A percentile compares a stretch with the other conserved stretches of the same genome.
Evolutionary conservation across 78 protist species (phyloP).

Genomic region (Dictyostelium capitatum): DNA sequence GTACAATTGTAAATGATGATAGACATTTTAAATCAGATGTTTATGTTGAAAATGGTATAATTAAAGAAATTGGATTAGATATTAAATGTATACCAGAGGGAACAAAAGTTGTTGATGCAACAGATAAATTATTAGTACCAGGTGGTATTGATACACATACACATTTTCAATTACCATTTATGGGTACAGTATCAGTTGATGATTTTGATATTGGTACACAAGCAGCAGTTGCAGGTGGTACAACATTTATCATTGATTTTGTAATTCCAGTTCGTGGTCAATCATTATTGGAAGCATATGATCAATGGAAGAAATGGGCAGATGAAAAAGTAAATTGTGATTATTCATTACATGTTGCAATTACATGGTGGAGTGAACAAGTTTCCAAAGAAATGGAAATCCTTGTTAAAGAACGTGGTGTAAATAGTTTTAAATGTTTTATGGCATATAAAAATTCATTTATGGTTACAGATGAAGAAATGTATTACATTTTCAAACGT

Average conservation of each 20-base stretch:
- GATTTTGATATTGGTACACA: slow-evolving; percentile 93
- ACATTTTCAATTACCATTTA: slow-evolving; percentile 93
- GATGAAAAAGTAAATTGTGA: slow-evolving; percentile 87
- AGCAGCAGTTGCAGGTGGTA: slow-evolving; percentile 94
- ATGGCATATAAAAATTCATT: slow-evolving; percentile 93
- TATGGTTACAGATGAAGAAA: slow-evolving; percentile 88
- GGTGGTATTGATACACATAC: slow-evolving; percentile 96
- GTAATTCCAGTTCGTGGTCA: slow-evolving; percentile 85
- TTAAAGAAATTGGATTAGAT: slow-evolving; percentile 58
- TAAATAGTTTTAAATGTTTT: slow-evolving; percentile 92
- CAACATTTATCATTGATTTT: slow-evolving; percentile 93
- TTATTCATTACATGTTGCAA: slow-evolving; percentile 89
- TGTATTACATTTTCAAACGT: slow-evolving; percentile 81
- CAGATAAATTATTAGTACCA: slow-evolving; percentile 73
- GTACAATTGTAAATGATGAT: slow-evolving; percentile 91
- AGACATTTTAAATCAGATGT: slow-evolving; percentile 85
- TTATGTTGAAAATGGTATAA: slow-evolving; percentile 70
- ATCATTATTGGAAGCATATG: slow-evolving; percentile 85
- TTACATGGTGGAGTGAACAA: slow-evolving; percentile 91
- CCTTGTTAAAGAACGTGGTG: slow-evolving; percentile 85
- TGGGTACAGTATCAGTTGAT: slow-evolving; percentile 94
- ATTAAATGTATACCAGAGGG: neutral
- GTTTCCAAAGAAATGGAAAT: slow-evolving; percentile 90
- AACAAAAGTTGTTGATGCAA: slow-evolving; percentile 44
- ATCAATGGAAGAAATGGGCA: slow-evolving; percentile 90